These are phyloP conservation scores for Trifolium dubium DNA, from an alignment of 306 rosid genomes.

Conservation along the genomic window DNA sequence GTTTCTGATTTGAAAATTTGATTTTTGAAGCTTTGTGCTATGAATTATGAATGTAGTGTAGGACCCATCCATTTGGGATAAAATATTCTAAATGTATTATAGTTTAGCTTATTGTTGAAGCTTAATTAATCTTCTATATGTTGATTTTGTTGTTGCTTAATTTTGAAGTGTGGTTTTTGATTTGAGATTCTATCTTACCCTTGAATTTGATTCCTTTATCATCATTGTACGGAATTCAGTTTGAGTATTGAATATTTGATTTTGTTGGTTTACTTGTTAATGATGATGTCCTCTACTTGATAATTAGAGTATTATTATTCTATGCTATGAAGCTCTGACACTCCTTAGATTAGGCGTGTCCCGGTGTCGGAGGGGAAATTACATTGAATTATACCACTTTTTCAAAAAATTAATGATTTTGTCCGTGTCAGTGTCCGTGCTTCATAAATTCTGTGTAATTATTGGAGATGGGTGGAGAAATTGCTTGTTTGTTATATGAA, in stretches of 20 bases:
- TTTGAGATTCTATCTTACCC: slow-evolving; percentile 41
- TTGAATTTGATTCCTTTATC: slow-evolving; percentile 26
- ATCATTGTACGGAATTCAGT: slow-evolving; percentile 22
- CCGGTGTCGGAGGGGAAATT: too few species aligned
- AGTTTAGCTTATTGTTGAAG: slow-evolving; percentile 7
- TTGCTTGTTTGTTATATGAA: too few species aligned
- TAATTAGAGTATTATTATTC: too few species aligned
- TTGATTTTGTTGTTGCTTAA: slow-evolving; percentile 37
- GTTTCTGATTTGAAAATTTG: slow-evolving; percentile 22
- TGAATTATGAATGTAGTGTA: slow-evolving; percentile 5
- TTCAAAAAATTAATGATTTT: too few species aligned
- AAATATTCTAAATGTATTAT: not conserved
- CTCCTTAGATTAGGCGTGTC: too few species aligned
- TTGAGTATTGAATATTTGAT: not conserved
- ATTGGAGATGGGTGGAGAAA: too few species aligned
- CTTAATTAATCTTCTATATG: not conserved
- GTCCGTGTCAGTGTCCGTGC: too few species aligned
- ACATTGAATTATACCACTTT: too few species aligned
- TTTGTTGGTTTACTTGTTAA: not conserved
- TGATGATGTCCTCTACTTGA: not conserved
- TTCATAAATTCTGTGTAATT: slow-evolving; percentile 36
- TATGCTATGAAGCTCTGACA: too few species aligned
- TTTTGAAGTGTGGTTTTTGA: slow-evolving; percentile 43
- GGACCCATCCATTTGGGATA: slow-evolving; percentile 32
- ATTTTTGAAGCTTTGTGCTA: slow-evolving; percentile 43